A percentile compares a stretch with the other conserved stretches of the same genome.
Conservation (phyloP, 495 filamentous ascomycete genomes). For the Melanomma pulvis-pyrius region DNA sequence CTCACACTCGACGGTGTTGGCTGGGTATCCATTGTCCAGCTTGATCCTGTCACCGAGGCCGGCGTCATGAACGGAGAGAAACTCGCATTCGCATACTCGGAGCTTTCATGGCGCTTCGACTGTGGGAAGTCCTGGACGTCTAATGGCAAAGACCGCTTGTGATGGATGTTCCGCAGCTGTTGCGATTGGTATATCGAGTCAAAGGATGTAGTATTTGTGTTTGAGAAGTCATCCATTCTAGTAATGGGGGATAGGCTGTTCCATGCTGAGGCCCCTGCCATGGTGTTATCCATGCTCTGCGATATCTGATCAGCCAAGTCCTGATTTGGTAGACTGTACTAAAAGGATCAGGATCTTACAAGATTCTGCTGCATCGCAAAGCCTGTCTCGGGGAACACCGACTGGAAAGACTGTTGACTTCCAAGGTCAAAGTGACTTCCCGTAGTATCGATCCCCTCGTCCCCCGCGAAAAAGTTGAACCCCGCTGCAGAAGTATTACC, state of each 20-base stretch:
- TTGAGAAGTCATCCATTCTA: conserved; percentile 1
- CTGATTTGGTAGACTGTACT: neutral
- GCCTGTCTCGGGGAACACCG: conserved; percentile 1
- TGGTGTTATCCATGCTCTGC: conserved; percentile 33
- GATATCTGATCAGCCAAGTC: conserved; percentile 3
- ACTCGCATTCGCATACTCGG: neutral
- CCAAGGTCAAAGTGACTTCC: neutral
- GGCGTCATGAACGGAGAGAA: conserved; percentile 20
- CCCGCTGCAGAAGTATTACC: conserved; percentile 17
- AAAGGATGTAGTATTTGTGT: conserved; percentile 8
- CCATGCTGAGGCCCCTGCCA: conserved; percentile 8
- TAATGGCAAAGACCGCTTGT: conserved; percentile 24
- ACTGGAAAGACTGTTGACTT: conserved; percentile 22
- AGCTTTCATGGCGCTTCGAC: conserved; percentile 22
- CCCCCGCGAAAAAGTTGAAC: conserved; percentile 16
- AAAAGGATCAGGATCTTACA: conserved; percentile 21
- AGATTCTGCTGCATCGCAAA: conserved; percentile 24
- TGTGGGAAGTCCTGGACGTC: conserved; percentile 29
- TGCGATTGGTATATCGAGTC: conserved; percentile 13
- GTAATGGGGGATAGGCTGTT: neutral
- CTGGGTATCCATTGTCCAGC: conserved; percentile 18
- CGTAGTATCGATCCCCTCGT: conserved; percentile 32
- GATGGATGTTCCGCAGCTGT: neutral
- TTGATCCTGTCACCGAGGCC: conserved; percentile 22
- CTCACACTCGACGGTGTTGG: conserved; percentile 15